A percentile compares a stretch with the other conserved stretches of the same genome.
These are phyloP conservation scores for Periconia digitata DNA, from an alignment of 2,329 filamentous ascomycete genomes.

Conservation along the genomic window DNA sequence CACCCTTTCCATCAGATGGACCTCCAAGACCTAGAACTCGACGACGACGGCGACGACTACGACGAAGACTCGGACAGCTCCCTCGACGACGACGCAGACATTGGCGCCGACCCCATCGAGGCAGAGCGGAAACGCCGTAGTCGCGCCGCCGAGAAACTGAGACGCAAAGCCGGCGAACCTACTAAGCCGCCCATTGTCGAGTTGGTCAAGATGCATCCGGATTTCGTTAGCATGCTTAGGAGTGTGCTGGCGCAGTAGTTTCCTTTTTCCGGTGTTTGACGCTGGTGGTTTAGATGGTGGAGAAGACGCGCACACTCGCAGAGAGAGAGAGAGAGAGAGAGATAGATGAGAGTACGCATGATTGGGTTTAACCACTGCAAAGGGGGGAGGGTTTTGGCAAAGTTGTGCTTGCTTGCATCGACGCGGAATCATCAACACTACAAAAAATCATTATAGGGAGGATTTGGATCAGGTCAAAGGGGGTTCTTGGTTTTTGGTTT, in stretches of 20 bases:
- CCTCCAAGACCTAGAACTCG: conserved; percentile 81
- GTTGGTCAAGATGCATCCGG: conserved; percentile 75
- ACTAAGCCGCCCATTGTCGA: conserved; percentile 77
- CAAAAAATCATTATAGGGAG: too few relatives aligned
- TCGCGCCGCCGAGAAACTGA: conserved; percentile 76
- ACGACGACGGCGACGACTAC: conserved; percentile 58
- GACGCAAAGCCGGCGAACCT: conserved; percentile 80
- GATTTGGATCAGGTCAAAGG: too few relatives aligned
- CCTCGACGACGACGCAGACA: conserved; percentile 63
- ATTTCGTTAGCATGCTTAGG: conserved; percentile 80
- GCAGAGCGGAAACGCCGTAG: conserved; percentile 78
- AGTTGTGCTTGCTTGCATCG: too few relatives aligned
- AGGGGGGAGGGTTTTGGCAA: too few relatives aligned
- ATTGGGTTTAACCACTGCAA: too few relatives aligned
- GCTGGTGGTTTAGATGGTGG: too few relatives aligned
- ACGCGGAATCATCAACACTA: too few relatives aligned
- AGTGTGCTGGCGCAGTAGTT: conserved; percentile 66
- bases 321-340: too few relatives aligned
- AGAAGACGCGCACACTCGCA: too few relatives aligned
- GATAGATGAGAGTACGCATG: too few relatives aligned
- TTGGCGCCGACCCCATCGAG: conserved; percentile 80
- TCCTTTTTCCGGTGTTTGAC: too few relatives aligned
- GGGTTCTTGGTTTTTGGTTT: too few relatives aligned
- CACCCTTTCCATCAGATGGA: conserved; percentile 59
- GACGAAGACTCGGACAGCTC: conserved; percentile 54